These are phyloP conservation scores for Eucommia ulmoides DNA, from an alignment of 257 asterid species.

Conservation along the genomic window DNA sequence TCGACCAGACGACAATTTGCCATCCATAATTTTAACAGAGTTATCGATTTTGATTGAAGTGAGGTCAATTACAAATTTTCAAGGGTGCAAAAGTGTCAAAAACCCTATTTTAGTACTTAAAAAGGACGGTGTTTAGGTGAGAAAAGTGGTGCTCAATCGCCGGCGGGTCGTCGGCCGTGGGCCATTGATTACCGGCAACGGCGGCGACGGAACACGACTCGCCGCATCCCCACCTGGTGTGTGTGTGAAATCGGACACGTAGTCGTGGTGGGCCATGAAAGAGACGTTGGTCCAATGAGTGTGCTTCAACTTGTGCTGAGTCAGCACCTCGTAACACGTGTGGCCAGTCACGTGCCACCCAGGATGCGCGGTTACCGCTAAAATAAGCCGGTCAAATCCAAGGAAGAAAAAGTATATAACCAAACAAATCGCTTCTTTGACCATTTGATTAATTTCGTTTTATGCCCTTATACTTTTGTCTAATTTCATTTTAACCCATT, in stretches of 20 bases:
- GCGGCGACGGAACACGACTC: conserved; percentile 37
- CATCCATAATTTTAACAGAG: too few species aligned
- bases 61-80: too few species aligned
- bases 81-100: too few species aligned
- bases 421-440: background rate
- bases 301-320: conserved; percentile 33
- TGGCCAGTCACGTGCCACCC: conserved; percentile 76
- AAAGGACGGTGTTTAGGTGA: conserved; percentile 8
- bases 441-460: too few species aligned
- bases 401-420: background rate
- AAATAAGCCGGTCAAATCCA: conserved; percentile 34
- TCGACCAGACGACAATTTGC: too few species aligned
- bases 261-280: conserved; percentile 15
- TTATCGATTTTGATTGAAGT: too few species aligned
- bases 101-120: too few species aligned
- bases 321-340: conserved; percentile 55
- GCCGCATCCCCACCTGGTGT: conserved; percentile 22
- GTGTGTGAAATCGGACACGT: conserved; percentile 24
- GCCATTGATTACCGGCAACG: too few species aligned
- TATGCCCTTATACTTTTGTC: too few species aligned
- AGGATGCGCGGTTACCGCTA: conserved; percentile 59
- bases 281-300: conserved; percentile 49
- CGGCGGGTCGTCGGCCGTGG: conserved; percentile 13
- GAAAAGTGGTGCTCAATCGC: conserved; percentile 4
- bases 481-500: too few species aligned